These are phyloP conservation scores for Canavalia gladiata DNA, from an alignment of 306 rosid species.

Conservation along the genomic window DNA sequence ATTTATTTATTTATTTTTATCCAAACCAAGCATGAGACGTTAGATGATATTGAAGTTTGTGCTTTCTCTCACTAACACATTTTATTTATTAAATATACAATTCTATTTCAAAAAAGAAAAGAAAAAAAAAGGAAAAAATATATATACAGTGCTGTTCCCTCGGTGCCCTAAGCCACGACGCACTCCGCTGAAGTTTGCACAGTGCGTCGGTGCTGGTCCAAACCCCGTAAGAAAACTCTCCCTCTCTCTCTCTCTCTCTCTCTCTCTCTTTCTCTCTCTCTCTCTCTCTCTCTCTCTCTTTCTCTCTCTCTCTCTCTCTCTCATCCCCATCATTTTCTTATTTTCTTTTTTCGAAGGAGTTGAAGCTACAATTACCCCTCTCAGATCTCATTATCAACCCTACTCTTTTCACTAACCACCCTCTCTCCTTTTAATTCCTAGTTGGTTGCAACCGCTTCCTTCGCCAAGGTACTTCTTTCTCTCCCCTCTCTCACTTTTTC, in stretches of 20 bases:
- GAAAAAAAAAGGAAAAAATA: neutral
- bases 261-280: slow-evolving; percentile 22
- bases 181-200: neutral
- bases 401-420: neutral
- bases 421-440: neutral
- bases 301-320: slow-evolving; percentile 7
- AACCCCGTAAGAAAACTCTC: neutral
- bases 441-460: neutral
- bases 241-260: neutral
- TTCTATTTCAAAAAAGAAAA: neutral
- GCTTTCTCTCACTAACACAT: neutral
- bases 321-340: neutral
- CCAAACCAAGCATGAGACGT: too few relatives aligned
- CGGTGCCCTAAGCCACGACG: neutral
- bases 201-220: neutral
- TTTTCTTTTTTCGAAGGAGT: neutral
- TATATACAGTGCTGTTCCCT: neutral
- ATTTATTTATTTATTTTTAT: too few relatives aligned
- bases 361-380: neutral
- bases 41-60: neutral
- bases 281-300: neutral
- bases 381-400: neutral
- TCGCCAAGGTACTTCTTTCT: neutral
- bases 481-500: neutral
- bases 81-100: neutral